Evolutionary conservation across 1,284 basidiomycete genomes (phyloP), one percentile per base, ranked within the genome.

Genomic region (Pisolithus thermaeus): DNA sequence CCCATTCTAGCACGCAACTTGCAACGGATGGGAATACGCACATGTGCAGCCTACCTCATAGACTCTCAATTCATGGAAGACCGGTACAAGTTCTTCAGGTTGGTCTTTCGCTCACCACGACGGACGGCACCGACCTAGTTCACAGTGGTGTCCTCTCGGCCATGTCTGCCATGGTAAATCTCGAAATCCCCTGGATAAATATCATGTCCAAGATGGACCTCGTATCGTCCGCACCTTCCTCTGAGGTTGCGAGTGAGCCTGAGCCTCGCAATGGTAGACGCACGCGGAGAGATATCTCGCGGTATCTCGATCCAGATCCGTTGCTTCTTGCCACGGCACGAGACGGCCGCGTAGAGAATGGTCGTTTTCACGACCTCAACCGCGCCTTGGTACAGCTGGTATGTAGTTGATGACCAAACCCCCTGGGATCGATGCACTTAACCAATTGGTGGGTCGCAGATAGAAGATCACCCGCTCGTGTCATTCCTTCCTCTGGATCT

Each of bases 1-100:
- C 93, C 96, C 1, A 84, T 86, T 5, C 83, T 99, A 46, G 88
- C 92, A 37, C 80, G 83, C 55, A 73, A 86, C 65, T 67, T 92
- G 42, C 72, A 77, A 65, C 73, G 85, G 61, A 74, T 94, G 61
- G 82, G 84, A 39, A 81, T 96, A 55, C 78, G 92, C 52, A 84
- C 83, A 35, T 90, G 86, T 57, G 90, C 88, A 4, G 83, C 84
- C 14, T 99, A 99, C 69, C 80, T 99, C 46, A 83, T 99, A 58
- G 97, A 99, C 67, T 94, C 92, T 1, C 97, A 99, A 62, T 97
- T 97, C 71, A 97, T 97, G 90, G 94, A 97, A 71, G 97, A 99
- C 73, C 89, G 90, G 62, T 90, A 94, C 66, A 99, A 99, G 66
- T 99, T 95, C 72, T 99, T 99, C 70, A 87, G 87, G 87, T 85